phyloP scores from a whole-genome alignment of 2,329 filamentous ascomycete species.

The Lachnellula suecica region DNA sequence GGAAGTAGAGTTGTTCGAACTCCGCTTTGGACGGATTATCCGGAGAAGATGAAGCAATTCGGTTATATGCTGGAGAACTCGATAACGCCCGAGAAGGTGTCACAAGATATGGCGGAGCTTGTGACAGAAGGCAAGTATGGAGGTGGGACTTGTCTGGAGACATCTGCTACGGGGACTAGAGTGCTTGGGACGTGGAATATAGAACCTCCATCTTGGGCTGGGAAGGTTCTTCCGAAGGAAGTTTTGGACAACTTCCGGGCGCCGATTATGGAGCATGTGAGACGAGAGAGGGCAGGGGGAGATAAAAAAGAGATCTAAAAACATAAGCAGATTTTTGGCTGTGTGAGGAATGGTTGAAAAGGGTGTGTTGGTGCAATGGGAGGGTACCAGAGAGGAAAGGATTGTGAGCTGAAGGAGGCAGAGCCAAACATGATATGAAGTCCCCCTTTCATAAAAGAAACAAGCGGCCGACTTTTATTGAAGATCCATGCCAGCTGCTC shows the following conservation, averaged over 20 bases:
- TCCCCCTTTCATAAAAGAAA: too few species aligned
- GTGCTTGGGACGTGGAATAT: background rate
- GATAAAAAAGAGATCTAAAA: too few species aligned
- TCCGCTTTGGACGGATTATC: constrained; percentile 45
- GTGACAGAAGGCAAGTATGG: constrained; percentile 34
- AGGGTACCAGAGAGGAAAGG: too few species aligned
- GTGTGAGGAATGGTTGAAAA: too few species aligned
- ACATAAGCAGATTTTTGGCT: too few species aligned
- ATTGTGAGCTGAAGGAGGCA: too few species aligned
- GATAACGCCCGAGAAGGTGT: constrained; percentile 43
- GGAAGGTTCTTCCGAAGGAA: background rate
- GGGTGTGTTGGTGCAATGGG: too few species aligned
- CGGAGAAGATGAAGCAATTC: constrained; percentile 42
- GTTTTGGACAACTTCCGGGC: background rate
- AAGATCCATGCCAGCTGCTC: too few species aligned
- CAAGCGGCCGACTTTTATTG: too few species aligned
- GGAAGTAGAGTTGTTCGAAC: constrained; percentile 41
- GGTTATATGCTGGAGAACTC: constrained; percentile 32
- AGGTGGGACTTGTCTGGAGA: constrained; percentile 44
- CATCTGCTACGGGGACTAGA: constrained; percentile 29
- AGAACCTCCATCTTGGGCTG: background rate
- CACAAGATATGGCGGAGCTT: constrained; percentile 43
- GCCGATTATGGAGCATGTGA: background rate
- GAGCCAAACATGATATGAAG: too few species aligned
- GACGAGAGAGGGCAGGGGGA: background rate